Percentiles rank a stretch among this genome's conserved stretches.
Conservation (phyloP, 2,329 filamentous ascomycete species). For the Emergomyces pasteurianus region DNA sequence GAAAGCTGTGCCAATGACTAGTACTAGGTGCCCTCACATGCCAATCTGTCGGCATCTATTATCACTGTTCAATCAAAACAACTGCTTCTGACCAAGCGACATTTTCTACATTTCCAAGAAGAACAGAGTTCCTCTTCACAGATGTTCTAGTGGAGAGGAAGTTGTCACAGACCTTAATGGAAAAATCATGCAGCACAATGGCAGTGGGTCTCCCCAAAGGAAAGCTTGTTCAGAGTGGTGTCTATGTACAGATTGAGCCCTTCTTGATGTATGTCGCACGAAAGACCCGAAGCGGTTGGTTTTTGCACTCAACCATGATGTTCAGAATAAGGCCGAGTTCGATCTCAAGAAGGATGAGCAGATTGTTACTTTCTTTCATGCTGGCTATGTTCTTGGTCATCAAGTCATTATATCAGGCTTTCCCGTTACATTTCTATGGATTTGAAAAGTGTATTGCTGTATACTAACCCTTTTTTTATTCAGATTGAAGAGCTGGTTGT, state of each 20-base stretch:
- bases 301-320: conserved; percentile 77
- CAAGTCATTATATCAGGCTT: conserved; percentile 49
- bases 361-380: conserved; percentile 68
- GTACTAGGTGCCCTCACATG: too few relatives aligned
- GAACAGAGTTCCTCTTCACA: too few relatives aligned
- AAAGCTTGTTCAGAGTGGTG: conserved; percentile 65
- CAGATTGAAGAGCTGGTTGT: conserved; percentile 61
- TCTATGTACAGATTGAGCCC: conserved; percentile 69
- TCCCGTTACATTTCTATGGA: too few relatives aligned
- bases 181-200: conserved; percentile 79
- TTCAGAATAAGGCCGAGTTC: conserved; percentile 65
- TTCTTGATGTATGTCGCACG: conserved; percentile 74
- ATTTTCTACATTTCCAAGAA: too few relatives aligned
- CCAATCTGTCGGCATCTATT: too few relatives aligned
- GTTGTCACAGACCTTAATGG: conserved; percentile 66
- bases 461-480: too few relatives aligned
- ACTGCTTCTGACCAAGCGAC: too few relatives aligned
- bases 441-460: too few relatives aligned
- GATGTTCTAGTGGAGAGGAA: too few relatives aligned
- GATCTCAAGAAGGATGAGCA: conserved; percentile 74
- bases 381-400: conserved; percentile 74
- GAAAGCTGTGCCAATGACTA: too few relatives aligned
- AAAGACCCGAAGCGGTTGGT: conserved; percentile 63
- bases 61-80: too few relatives aligned
- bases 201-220: conserved; percentile 61